Conservation (phyloP, 2,329 filamentous ascomycete genomes). For the Venturia asperata region DNA sequence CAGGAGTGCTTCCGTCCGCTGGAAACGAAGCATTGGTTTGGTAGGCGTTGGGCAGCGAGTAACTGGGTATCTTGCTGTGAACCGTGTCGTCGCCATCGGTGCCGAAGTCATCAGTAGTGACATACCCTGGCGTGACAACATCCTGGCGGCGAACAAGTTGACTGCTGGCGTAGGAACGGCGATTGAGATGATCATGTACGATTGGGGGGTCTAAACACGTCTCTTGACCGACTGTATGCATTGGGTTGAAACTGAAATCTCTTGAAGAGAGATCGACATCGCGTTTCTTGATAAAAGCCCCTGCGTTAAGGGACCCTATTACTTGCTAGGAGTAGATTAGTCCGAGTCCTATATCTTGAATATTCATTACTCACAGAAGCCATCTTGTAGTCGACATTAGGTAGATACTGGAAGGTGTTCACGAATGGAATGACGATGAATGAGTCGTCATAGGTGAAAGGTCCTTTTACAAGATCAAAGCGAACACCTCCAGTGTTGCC, state of each 20-base stretch:
- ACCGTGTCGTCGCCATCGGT: slow-evolving; percentile 50
- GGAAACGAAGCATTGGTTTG: slow-evolving; percentile 46
- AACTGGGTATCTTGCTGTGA: slow-evolving; percentile 43
- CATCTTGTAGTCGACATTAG: slow-evolving; percentile 44
- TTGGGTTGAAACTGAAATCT: slow-evolving; percentile 33
- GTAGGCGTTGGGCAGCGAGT: slow-evolving; percentile 45
- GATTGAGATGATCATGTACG: slow-evolving; percentile 26
- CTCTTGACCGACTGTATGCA: slow-evolving; percentile 35
- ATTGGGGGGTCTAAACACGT: slow-evolving; percentile 44
- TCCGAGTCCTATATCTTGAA: not conserved
- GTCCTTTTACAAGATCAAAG: slow-evolving; percentile 56
- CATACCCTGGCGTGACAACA: slow-evolving; percentile 43
- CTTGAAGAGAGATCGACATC: slow-evolving; percentile 25
- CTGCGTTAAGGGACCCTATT: slow-evolving; percentile 40
- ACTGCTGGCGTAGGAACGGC: slow-evolving; percentile 27
- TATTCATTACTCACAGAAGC: slow-evolving; percentile 28
- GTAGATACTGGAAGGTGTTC: slow-evolving; percentile 48
- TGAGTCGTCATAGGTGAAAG: slow-evolving; percentile 49
- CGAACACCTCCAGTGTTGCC: slow-evolving; percentile 55
- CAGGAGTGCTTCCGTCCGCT: slow-evolving; percentile 35
- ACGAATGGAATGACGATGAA: slow-evolving; percentile 52
- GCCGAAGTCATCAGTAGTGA: slow-evolving; percentile 52
- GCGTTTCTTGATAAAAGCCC: slow-evolving; percentile 31
- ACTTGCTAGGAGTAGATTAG: slow-evolving; percentile 25
- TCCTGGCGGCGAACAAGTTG: slow-evolving; percentile 45